Evolutionary conservation across 2,329 filamentous ascomycete species (phyloP), one percentile per base, ranked within the genome.

Genomic region (Penicillium sp.): DNA sequence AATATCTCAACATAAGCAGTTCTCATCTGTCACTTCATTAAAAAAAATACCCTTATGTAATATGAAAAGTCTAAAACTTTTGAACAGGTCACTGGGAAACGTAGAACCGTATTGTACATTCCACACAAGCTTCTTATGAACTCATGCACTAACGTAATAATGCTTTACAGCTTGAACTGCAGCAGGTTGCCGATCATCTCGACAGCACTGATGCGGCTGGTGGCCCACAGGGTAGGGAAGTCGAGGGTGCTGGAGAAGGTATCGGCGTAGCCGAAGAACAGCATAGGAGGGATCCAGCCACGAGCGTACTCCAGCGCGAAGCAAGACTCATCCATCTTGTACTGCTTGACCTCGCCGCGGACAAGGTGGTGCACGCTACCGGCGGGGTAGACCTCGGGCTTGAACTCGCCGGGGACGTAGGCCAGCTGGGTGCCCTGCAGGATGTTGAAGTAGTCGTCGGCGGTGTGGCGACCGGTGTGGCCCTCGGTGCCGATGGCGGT

Each of bases 391-490:
- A 70, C 64, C 60, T 75, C 72, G 14, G 72, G 63, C 54, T 73
- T 71, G 66, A 66, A 75, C 44, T 60, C 53, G 39, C 72, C 72
- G n/a, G 72, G 72, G 4, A 69, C 65, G 61, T 71, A 75, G 58
- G 72, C 71, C 27, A 74, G 63, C 58, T 75, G 71, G 24, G 72
- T 72, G 50, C 72, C 72, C 39, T 70, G 65, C 31, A 96, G 81
- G 80, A 96, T 96, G 81, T 92, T 85, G 82, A 96, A 96, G 81
- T 94, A 96, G 80, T 96, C 92, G 76, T 96, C 90, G 14, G 91
- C 91, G 11, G 91, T 93, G 81, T 96, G 92, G 47, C 91, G 89
- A 60, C 92, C 92, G 1, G 86, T 85, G 81, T 96, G 91, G 58
- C 92, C 92, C 76, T 95, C 91, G 11, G 92, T 96, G 65, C 91